Evolutionary conservation across 495 filamentous ascomycete species (phyloP).

Genomic region (Rhizodiscina lignyota): DNA sequence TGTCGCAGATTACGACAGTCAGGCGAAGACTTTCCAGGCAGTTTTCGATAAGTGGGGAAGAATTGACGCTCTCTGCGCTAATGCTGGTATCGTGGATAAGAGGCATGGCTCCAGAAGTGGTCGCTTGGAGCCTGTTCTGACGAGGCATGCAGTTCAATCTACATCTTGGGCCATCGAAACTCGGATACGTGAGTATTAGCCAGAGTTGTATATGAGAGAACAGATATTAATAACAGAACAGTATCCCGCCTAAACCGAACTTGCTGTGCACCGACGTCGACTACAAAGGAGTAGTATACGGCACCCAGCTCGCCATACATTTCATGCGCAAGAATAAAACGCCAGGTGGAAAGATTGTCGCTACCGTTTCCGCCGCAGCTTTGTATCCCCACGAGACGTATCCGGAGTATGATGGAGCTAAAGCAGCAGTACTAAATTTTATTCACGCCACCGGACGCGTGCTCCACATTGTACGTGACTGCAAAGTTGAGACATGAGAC

Average conservation of each 20-base stretch:
- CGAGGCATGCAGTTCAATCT: constrained; percentile 7
- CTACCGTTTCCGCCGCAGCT: constrained; percentile 20
- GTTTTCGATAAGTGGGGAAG: constrained; percentile 20
- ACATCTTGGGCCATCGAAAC: constrained; percentile 12
- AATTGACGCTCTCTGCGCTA: constrained; percentile 25
- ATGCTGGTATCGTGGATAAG: constrained; percentile 28
- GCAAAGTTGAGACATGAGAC: neutral
- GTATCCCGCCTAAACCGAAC: constrained; percentile 21
- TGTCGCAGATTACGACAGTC: constrained; percentile 22
- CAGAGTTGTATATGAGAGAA: constrained; percentile 2
- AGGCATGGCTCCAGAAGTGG: no score
- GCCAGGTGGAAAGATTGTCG: constrained; percentile 23
- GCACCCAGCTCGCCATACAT: constrained; percentile 23
- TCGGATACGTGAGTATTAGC: no score
- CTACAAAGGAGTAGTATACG: constrained; percentile 26
- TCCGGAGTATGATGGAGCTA: constrained; percentile 25
- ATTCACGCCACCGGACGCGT: constrained; percentile 17
- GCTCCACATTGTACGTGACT: constrained; percentile 17
- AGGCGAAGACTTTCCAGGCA: constrained; percentile 17
- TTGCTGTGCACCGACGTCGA: constrained; percentile 23
- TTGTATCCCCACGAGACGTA: constrained; percentile 21
- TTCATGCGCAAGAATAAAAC: constrained; percentile 26
- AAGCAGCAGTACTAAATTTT: constrained; percentile 24
- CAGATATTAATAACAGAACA: constrained; percentile 3
- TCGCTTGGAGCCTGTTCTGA: neutral